Evolutionary conservation across 2,329 filamentous ascomycete species (phyloP).

Genomic region (Gaeumannomyces tritici): DNA sequence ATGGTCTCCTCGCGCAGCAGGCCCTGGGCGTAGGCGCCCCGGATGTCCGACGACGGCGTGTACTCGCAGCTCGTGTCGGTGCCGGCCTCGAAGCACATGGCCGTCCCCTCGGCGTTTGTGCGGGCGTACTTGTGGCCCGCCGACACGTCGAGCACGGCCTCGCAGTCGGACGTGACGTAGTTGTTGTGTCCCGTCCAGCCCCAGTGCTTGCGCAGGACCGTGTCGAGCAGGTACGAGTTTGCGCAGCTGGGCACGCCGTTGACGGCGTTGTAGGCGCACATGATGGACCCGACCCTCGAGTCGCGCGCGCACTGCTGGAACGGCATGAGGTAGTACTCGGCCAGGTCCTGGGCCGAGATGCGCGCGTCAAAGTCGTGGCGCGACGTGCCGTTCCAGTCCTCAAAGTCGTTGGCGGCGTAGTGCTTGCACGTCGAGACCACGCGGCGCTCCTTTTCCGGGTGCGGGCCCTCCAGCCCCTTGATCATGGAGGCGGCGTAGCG

Average conservation of each 20-base stretch:
- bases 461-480: constrained; percentile 13
- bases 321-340: constrained; percentile 58
- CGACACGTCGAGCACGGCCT: constrained; percentile 34
- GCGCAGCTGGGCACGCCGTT: constrained; percentile 55
- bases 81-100: neutral
- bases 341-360: constrained; percentile 45
- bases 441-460: constrained; percentile 5
- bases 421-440: constrained; percentile 44
- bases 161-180: constrained; percentile 57
- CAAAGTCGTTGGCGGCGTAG: constrained; percentile 48
- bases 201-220: constrained; percentile 56
- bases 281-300: constrained; percentile 45
- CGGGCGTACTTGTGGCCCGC: constrained; percentile 6
- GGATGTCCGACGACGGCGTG: constrained; percentile 15
- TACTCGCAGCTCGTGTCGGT: constrained; percentile 21
- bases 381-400: constrained; percentile 19
- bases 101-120: constrained; percentile 8
- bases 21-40: constrained; percentile 16
- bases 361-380: constrained; percentile 41
- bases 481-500: constrained; percentile 13
- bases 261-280: constrained; percentile 55
- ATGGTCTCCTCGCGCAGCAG: constrained; percentile 34
- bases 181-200: constrained; percentile 51
- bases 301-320: constrained; percentile 55
- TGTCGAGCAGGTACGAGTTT: constrained; percentile 50